These are phyloP conservation scores for Urostyla sp. DNA, from an alignment of 73 alveolate species.

Conservation along the genomic window DNA sequence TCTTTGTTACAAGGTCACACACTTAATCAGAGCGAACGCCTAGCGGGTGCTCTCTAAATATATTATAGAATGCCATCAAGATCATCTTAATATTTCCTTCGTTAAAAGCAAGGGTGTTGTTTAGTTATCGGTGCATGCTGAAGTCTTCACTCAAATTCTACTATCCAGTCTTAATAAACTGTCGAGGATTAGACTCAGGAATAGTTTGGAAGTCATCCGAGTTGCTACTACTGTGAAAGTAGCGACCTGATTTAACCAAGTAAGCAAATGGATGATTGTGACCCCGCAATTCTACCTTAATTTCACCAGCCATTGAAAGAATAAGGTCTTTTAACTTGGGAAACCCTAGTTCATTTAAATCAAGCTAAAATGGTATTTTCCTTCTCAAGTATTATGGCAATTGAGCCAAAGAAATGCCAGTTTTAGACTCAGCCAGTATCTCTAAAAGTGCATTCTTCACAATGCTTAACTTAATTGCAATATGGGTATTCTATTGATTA, in stretches of 20 bases:
- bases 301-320: constrained; percentile 29
- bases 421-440: constrained; percentile 57
- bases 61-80: constrained; percentile 42
- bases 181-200: constrained; percentile 16
- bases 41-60: constrained; percentile 45
- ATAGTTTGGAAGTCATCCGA: constrained; percentile 36
- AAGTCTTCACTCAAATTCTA: constrained; percentile 17
- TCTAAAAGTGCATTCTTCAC: constrained; percentile 57
- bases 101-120: constrained; percentile 13
- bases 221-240: constrained; percentile 16
- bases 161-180: constrained; percentile 8
- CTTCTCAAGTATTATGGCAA: constrained; percentile 61
- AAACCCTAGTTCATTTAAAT: constrained; percentile 66
- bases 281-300: constrained; percentile 65
- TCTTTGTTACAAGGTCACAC: background rate
- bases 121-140: constrained; percentile 8
- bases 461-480: constrained; percentile 28
- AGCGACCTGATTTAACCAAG: constrained; percentile 31
- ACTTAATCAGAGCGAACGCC: constrained; percentile 29
- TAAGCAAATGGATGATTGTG: constrained; percentile 82
- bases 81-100: constrained; percentile 35
- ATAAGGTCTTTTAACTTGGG: constrained; percentile 72
- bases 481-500: constrained; percentile 3
- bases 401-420: constrained; percentile 74
- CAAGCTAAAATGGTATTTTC: constrained; percentile 43